Conservation (phyloP, 73 alveolate genomes). For the Blepharisma japonicum region DNA sequence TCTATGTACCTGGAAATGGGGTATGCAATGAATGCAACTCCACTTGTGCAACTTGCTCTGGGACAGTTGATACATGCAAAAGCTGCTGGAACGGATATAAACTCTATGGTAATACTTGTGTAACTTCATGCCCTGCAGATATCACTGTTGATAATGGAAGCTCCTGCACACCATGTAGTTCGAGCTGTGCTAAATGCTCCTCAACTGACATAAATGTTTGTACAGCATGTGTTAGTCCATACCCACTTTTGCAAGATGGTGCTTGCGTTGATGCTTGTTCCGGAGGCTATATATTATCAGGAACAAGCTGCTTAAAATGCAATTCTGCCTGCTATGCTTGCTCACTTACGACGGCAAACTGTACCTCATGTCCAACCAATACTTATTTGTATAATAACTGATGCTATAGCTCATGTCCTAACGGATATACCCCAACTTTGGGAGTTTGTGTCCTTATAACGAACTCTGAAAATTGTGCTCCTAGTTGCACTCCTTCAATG, state of each 20-base stretch:
- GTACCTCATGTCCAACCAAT: constrained; percentile 8
- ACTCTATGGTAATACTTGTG: neutral
- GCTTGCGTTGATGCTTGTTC: neutral
- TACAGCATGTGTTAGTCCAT: neutral
- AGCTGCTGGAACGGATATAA: neutral
- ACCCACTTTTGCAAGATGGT: neutral
- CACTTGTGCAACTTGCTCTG: constrained; percentile 13
- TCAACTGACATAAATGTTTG: neutral
- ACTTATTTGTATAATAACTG: neutral
- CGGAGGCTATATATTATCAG: neutral
- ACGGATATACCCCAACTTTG: neutral
- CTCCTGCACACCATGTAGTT: neutral
- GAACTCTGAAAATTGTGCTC: neutral
- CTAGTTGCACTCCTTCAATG: neutral
- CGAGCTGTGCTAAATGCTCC: constrained; percentile 8
- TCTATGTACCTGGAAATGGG: neutral
- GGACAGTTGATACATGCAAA: constrained; percentile 6
- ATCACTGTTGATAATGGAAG: neutral
- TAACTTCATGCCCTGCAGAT: neutral
- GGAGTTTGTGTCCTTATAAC: neutral
- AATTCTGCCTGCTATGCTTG: neutral
- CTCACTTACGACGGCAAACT: neutral
- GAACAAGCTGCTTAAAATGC: neutral
- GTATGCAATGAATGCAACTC: neutral
- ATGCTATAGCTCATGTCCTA: constrained; percentile 10